Evolutionary conservation across 306 rosid species (phyloP), one percentile per base, ranked within the genome.

Genomic region (Sicyos baderoa): DNA sequence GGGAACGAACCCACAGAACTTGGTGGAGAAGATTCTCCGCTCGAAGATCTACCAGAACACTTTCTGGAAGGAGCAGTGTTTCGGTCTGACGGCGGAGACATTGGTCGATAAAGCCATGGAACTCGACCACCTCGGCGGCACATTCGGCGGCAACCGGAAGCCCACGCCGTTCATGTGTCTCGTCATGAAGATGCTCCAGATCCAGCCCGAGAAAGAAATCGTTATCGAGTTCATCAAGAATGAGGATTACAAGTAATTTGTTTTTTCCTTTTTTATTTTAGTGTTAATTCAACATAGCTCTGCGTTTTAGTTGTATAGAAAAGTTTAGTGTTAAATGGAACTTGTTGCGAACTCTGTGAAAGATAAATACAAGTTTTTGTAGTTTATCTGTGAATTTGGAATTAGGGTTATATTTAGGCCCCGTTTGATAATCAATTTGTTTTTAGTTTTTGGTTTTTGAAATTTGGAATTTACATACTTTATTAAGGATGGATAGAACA

Each of bases 91-190:
- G 11, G 99, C 99, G 49, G 99, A 88, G 78, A 94, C 97, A 12
- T 74, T 94, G 55, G 97, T 94, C 19, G 99, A 94, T 81, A 90
- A 94, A 74, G 97, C 99, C 62, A 94, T 94, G 96, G 99, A 94
- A 79, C 85, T 94, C 57, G 99, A 94, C 76, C 95, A 90, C 81
- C 83, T 94, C 49, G 99, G 97, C 23, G 97, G 99, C 0, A 94
- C 99, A 73, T 79, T 37, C 63, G 99, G 99, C 1, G 99, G 97
- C 11, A 94, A 77, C 79, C 99, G 97, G 2, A 90, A 88, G 54
- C 97, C 97, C 68, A 83, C 99, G 12, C 97, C 97, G 0, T 90
- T 94, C 84, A 90, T 94, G 89, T 90, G 97, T 81, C 99, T 90
- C 19, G 88, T 90, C 52, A 86, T 84, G 96, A 90, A 94, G 86